Conservation (phyloP, 805 yeast species). For the Cyberlindnera japonica region DNA sequence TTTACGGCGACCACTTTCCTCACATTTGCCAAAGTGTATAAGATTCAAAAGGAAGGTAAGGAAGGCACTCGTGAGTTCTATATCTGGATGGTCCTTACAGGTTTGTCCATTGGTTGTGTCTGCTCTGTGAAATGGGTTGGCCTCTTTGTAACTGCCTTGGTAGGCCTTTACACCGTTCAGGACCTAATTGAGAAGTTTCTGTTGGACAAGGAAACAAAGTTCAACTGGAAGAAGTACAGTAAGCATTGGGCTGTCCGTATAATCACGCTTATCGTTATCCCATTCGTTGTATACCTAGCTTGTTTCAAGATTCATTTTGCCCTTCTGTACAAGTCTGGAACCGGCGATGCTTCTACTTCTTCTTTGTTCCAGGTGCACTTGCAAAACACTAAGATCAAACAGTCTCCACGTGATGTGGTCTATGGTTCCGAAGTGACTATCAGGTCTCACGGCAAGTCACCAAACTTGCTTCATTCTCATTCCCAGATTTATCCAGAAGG, state of each 20-base stretch:
- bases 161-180: slow-evolving; percentile 55
- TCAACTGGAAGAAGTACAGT: slow-evolving; percentile 35
- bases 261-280: slow-evolving; percentile 62
- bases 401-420: slow-evolving; percentile 64
- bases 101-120: slow-evolving; percentile 74
- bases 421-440: slow-evolving; percentile 47
- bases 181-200: slow-evolving; percentile 47
- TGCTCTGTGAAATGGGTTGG: slow-evolving; percentile 89
- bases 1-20: slow-evolving; percentile 70
- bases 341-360: slow-evolving; percentile 90
- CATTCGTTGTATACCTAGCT: slow-evolving; percentile 61
- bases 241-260: slow-evolving; percentile 75
- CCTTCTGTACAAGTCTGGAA: slow-evolving; percentile 74
- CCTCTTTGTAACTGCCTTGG: slow-evolving; percentile 55
- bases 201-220: slow-evolving; percentile 20
- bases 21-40: slow-evolving; percentile 54
- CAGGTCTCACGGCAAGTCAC: slow-evolving; percentile 67
- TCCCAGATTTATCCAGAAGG: slow-evolving; percentile 84
- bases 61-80: slow-evolving; percentile 43
- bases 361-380: slow-evolving; percentile 88
- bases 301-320: slow-evolving; percentile 81
- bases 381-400: slow-evolving; percentile 59
- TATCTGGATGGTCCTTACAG: slow-evolving; percentile 57
- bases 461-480: slow-evolving; percentile 85
- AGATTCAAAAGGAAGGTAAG: slow-evolving; percentile 33